phyloP scores from a whole-genome alignment of 768 basidiomycete genomes.

The Tricholoma sp. region DNA sequence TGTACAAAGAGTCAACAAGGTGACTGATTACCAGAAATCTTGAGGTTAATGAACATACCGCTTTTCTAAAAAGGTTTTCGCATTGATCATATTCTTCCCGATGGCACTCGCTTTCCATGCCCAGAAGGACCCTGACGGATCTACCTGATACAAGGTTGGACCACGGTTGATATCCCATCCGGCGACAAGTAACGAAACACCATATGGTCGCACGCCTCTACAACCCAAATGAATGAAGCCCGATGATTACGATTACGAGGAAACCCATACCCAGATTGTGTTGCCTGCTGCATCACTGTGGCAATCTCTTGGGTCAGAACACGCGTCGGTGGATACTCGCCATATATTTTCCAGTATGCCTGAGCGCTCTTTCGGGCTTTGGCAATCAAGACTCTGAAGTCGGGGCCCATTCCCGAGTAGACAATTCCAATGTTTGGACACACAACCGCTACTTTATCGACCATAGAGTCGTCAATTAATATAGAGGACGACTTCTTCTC shows the following conservation, averaged over 20 bases:
- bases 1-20: constrained; percentile 31
- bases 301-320: constrained; percentile 97
- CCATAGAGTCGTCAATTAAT: constrained; percentile 95
- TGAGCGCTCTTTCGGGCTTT: constrained; percentile 98
- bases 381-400: constrained; percentile 90
- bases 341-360: constrained; percentile 99
- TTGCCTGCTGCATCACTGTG: constrained; percentile 98
- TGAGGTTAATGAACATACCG: constrained; percentile 39
- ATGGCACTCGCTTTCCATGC: constrained; percentile 99
- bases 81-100: constrained; percentile 99
- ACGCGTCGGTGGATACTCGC: constrained; percentile 95
- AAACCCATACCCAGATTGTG: constrained; percentile 85
- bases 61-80: constrained; percentile 99
- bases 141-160: constrained; percentile 96
- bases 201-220: constrained; percentile 98
- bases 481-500: constrained; percentile 99
- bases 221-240: constrained; percentile 24
- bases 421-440: constrained; percentile 99
- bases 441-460: constrained; percentile 95
- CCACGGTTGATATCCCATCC: constrained; percentile 96
- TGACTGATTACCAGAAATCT: constrained; percentile 11
- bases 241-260: constrained; percentile 8
- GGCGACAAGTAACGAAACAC: constrained; percentile 93
- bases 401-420: constrained; percentile 99
- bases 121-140: constrained; percentile 99